Evolutionary conservation across 352 stramenopile species (phyloP).

Genomic region (Phytopythium litorale): DNA sequence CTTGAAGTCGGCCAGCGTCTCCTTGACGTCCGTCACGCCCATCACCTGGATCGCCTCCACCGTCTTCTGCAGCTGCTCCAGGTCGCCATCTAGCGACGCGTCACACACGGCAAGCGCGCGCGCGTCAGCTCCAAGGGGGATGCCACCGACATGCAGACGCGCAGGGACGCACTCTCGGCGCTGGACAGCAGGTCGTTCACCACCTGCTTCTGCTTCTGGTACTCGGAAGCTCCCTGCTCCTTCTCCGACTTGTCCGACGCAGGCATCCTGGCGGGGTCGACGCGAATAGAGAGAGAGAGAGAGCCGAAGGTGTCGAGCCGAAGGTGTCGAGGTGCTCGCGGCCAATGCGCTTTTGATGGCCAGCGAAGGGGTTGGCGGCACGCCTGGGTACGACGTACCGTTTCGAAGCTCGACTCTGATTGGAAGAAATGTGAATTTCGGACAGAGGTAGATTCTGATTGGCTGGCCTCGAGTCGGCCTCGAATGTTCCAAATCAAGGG

Average conservation of each 20-base stretch:
- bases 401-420: neutral
- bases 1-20: constrained; percentile 69
- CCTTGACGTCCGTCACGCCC: constrained; percentile 52
- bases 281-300: no score
- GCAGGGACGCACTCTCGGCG: constrained; percentile 54
- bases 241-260: constrained; percentile 35
- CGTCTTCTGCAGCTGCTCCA: constrained; percentile 65
- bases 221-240: constrained; percentile 59
- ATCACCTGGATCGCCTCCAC: constrained; percentile 53
- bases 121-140: neutral
- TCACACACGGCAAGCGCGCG: neutral
- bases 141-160: no score
- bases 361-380: neutral
- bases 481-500: no score
- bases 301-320: neutral
- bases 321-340: neutral
- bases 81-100: constrained; percentile 53
- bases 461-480: no score
- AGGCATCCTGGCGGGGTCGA: constrained; percentile 16
- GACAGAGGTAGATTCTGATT: no score
- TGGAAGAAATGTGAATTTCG: no score
- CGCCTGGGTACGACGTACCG: no score
- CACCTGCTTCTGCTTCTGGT: constrained; percentile 79
- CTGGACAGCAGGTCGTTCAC: constrained; percentile 64
- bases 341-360: neutral